phyloP scores from a whole-genome alignment of 495 filamentous ascomycete species.

The Aspergillus biplanus region DNA sequence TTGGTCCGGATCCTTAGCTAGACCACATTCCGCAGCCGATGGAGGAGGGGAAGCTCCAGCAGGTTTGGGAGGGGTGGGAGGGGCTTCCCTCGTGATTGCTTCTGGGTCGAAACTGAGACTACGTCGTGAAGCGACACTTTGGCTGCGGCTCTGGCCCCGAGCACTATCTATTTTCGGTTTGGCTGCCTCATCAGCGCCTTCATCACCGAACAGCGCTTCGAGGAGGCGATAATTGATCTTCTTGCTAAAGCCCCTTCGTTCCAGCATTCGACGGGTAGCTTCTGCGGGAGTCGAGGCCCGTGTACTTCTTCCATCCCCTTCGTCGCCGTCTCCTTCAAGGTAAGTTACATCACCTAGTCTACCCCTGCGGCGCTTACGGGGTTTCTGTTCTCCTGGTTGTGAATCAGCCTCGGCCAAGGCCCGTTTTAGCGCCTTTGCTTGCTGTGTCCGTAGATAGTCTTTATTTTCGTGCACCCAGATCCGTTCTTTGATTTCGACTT shows the following conservation, averaged over 20 bases:
- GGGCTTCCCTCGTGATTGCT: constrained; percentile 24
- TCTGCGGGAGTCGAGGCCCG: constrained; percentile 63
- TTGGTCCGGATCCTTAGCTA: constrained; percentile 15
- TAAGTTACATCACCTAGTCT: constrained; percentile 56
- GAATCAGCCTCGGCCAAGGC: constrained; percentile 57
- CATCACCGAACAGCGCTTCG: constrained; percentile 48
- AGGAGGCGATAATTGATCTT: constrained; percentile 83
- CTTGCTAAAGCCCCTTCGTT: constrained; percentile 71
- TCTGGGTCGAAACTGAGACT: constrained; percentile 44
- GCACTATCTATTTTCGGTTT: constrained; percentile 38
- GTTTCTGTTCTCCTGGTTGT: constrained; percentile 52
- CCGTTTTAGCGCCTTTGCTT: constrained; percentile 72
- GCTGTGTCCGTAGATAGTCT: constrained; percentile 81
- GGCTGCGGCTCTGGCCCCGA: constrained; percentile 44
- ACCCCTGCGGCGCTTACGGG: constrained; percentile 50
- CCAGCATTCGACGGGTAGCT: constrained; percentile 73
- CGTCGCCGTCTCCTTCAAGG: constrained; percentile 48
- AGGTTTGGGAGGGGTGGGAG: constrained; percentile 25
- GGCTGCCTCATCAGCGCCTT: constrained; percentile 32
- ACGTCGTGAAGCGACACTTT: constrained; percentile 42
- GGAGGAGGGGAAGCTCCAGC: constrained; percentile 28
- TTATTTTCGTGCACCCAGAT: constrained; percentile 96
- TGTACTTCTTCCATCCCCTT: constrained; percentile 42
- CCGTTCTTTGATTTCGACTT: constrained; percentile 76
- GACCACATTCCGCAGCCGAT: constrained; percentile 17